Percentiles rank a stretch among this genome's conserved stretches.
Conservation (phyloP, 139 green algal species). For the Cymbomonas tetramitiformis region DNA sequence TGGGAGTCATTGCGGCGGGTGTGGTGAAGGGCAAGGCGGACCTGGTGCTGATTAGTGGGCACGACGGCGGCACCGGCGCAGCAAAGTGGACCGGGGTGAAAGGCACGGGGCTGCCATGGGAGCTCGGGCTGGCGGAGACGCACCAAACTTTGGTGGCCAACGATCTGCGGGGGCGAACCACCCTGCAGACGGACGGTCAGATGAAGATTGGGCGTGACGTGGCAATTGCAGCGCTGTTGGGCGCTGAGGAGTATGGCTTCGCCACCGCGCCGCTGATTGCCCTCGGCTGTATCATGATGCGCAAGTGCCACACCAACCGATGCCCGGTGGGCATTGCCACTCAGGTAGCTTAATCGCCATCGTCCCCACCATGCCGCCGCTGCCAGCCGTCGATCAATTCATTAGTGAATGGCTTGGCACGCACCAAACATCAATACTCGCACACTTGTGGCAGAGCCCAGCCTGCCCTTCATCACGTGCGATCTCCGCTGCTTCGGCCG, state of each 20-base stretch:
- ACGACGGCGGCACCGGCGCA: conserved; percentile 81
- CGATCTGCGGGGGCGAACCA: conserved; percentile 72
- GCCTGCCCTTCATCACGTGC: background rate
- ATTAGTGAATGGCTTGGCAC: conserved; percentile 1
- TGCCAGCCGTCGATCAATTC: background rate
- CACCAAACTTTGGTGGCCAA: conserved; percentile 89
- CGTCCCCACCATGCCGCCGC: no score
- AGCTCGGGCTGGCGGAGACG: conserved; percentile 82
- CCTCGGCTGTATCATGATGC: conserved; percentile 92
- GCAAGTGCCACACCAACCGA: conserved; percentile 96
- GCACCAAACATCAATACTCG: background rate
- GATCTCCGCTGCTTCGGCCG: no score
- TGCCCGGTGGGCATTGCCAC: conserved; percentile 88
- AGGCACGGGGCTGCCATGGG: conserved; percentile 68
- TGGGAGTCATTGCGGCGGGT: conserved; percentile 70
- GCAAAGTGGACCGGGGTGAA: conserved; percentile 73
- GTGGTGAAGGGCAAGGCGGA: conserved; percentile 92
- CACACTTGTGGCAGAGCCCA: background rate
- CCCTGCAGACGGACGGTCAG: conserved; percentile 74
- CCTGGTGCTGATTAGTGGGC: conserved; percentile 84
- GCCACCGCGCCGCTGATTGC: conserved; percentile 86
- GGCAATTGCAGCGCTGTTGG: conserved; percentile 65
- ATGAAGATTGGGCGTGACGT: conserved; percentile 85
- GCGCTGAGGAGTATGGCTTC: conserved; percentile 92
- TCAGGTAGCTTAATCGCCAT: no score